Percentiles rank a stretch among this genome's conserved stretches.
phyloP scores from a whole-genome alignment of 2,329 filamentous ascomycete species.

The Pseudogymnoascus sp. region DNA sequence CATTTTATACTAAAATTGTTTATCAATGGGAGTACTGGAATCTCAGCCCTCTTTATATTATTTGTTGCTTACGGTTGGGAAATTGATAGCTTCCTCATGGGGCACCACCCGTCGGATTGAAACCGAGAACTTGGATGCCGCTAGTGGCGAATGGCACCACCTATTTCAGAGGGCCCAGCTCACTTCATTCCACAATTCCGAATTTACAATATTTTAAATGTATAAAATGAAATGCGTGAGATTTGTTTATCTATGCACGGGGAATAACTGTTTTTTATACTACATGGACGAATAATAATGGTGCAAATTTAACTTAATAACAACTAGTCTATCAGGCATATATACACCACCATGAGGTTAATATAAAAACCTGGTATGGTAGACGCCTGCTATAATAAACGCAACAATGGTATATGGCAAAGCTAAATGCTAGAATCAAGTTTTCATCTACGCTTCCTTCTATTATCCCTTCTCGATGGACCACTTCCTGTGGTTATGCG shows the following conservation, averaged over 20 bases:
- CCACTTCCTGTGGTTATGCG: conserved; percentile 24
- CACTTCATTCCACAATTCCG: background rate
- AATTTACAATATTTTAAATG: background rate
- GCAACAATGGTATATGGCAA: conserved; percentile 8
- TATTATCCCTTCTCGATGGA: background rate
- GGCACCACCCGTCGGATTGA: background rate
- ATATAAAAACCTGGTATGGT: background rate
- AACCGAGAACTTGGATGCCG: background rate
- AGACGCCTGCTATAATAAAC: background rate
- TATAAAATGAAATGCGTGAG: background rate
- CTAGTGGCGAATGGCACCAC: background rate
- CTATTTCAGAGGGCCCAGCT: background rate
- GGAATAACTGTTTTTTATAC: too few relatives aligned
- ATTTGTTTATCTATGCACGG: background rate
- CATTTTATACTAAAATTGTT: background rate
- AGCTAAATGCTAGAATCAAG: background rate
- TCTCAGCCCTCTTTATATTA: background rate
- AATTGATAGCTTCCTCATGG: background rate
- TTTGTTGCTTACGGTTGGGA: background rate
- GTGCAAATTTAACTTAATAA: background rate
- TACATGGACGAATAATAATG: background rate
- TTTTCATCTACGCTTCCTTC: background rate
- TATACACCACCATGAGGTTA: background rate
- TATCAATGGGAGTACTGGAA: background rate
- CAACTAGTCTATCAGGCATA: background rate